Evolutionary conservation across 1,139 yeast genomes (phyloP), one percentile per base, ranked within the genome.

Genomic region (Pichia sp.): DNA sequence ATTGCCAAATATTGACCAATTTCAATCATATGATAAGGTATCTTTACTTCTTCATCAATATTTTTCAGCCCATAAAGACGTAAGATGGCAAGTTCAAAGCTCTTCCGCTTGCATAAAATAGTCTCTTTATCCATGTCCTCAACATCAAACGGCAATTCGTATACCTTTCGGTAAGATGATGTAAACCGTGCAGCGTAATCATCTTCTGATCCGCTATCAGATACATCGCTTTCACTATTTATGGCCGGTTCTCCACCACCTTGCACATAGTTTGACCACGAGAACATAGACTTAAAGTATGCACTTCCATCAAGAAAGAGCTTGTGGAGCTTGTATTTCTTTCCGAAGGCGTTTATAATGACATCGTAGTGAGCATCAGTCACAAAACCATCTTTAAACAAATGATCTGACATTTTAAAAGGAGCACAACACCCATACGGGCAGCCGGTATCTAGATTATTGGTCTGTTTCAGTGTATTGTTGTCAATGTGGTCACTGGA

Each of bases 351-450:
- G 35, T 40, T 49, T 11, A 72, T 53, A 0, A 66, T 58, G 26
- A 71, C 69, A 48, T 72, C 78, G 3, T 71, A 66, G 39, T 69
- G 67, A 4, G 60, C 58, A 1, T 76, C 77, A 29, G 62, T 62
- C 11, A 65, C 38, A 40, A 61, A 60, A 2, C 69, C 73, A 36
- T 59, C 52, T 28, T 55, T 50, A 34, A 59, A 57, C 20, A 67
- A 25, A 22, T 35, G 33, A 27, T 37, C 41, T 3, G 39, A 31
- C 8, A 34, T 35, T 7, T 25, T 24, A 12, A 30, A 33, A 3
- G 40, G 30, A 23, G 29, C 17, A 15, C 44, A 40, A 28, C 44
- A 40, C 7, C 44, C 44, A 27, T 40, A 40, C 1, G 44, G 44
- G 13, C 44, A 40, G 5, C 32, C 37, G 3, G 27, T n/a, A n/a